Evolutionary conservation across 345 rosid species (phyloP), one percentile per base, ranked within the genome.

Genomic region (Eutrema yunnanense): DNA sequence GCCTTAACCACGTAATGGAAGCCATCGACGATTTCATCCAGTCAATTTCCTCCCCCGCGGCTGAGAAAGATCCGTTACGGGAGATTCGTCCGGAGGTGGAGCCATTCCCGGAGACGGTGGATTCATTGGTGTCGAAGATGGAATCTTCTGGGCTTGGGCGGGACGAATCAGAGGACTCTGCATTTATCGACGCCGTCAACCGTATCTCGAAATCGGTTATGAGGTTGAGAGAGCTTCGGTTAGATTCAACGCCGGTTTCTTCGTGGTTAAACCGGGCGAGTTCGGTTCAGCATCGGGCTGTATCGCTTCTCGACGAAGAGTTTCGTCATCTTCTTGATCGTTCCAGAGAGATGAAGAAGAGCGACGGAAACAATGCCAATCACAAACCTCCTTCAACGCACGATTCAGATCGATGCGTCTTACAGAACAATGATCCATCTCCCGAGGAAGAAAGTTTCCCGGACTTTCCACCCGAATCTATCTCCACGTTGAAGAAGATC

Each of bases 221-320:
- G 41, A 67, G 42, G 36, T 59, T 86, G 11, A 49, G 71, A 9
- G 82, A 76, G 56, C 72, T 82, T 26, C 40, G 55, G 2, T 66
- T 79, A 4, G 72, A 78, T 64, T 80, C 80, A 5, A 47, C 44
- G 3, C 14, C 58, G 9, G 75, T 66, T 34, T 29, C 73, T 3
- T 29, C 73, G 4, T 80, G 83, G 65, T 48, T 85, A 10, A 86
- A 85, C 51, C 82, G 83, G 48, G 76, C 86, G 1, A 84, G 86
- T 62, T 65, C 73, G 8, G 81, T 83, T 65, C 81, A 84, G 2
- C 89, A 88, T 6, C 80, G 85, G 11, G 87, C 92, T 37, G 83
- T 88, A 72, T 73, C 86, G 7, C 81, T 79, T 54, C 78, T 84
- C 58, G 97, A 87, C 42, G 90, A 88, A n/a, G 89, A 88, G 73